Conservation (phyloP, 148 eudicot species). For the Gaultheria prostrata region DNA sequence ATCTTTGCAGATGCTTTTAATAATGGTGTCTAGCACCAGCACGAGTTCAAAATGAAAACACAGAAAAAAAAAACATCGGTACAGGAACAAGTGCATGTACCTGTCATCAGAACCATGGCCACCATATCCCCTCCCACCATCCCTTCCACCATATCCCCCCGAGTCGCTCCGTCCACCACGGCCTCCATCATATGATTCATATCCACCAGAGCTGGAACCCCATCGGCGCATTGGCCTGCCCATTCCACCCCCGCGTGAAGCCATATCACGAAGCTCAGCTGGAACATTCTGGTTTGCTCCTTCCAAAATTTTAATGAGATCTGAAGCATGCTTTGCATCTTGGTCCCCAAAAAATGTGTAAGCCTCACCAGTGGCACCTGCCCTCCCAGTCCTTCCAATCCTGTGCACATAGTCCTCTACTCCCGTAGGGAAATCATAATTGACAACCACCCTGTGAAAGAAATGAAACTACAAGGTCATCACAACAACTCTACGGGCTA, state of each 20-base stretch:
- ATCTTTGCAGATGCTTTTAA: background rate
- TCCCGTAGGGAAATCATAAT: constrained; percentile 93
- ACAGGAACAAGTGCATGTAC: constrained; percentile 22
- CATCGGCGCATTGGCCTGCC: constrained; percentile 45
- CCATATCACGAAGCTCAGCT: constrained; percentile 82
- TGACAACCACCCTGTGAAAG: constrained; percentile 75
- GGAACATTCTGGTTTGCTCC: constrained; percentile 89
- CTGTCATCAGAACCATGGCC: constrained; percentile 45
- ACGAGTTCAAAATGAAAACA: background rate
- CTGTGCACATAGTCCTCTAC: constrained; percentile 98
- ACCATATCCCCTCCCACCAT: constrained; percentile 42
- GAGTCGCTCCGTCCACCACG: constrained; percentile 26
- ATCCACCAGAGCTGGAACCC: constrained; percentile 31
- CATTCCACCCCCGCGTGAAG: constrained; percentile 79
- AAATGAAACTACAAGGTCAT: background rate
- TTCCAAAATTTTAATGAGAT: constrained; percentile 81
- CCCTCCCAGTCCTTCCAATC: constrained; percentile 99
- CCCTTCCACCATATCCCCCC: constrained; percentile 31
- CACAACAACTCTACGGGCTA: background rate
- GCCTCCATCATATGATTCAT: constrained; percentile 28
- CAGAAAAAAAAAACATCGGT: background rate
- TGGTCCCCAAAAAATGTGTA: constrained; percentile 79
- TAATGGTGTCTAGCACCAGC: background rate
- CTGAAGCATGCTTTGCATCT: constrained; percentile 82
- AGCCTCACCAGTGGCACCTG: constrained; percentile 90